A percentile compares a stretch with the other conserved stretches of the same genome.
phyloP scores from a whole-genome alignment of 139 green algal genomes.

The Coccomyxa sp. region DNA sequence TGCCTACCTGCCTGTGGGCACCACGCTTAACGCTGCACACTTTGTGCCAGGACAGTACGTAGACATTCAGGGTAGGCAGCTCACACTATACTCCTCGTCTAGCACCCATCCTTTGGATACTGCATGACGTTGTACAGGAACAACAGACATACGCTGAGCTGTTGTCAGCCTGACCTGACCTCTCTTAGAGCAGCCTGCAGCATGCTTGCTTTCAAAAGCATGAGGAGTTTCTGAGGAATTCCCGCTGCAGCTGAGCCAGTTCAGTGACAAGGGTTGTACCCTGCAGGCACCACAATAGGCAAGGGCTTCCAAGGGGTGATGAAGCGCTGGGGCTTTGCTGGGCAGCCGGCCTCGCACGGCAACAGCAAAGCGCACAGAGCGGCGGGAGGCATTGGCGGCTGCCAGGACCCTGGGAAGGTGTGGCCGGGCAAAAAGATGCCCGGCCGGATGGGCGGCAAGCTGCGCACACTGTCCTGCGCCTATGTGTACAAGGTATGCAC shows the following conservation, averaged over 20 bases:
- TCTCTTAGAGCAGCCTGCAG: no score
- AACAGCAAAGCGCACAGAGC: constrained; percentile 74
- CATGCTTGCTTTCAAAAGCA: no score
- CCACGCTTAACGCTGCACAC: constrained; percentile 69
- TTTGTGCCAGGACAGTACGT: constrained; percentile 92
- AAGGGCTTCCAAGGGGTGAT: constrained; percentile 98
- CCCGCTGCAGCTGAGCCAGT: neutral
- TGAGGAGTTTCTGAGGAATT: no score
- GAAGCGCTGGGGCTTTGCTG: constrained; percentile 90
- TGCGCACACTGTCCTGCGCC: constrained; percentile 67
- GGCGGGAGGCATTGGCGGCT: constrained; percentile 14
- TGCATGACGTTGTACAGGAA: neutral
- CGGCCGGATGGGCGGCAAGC: constrained; percentile 84
- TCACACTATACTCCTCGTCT: no score
- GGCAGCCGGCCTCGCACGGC: constrained; percentile 87
- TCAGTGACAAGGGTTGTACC: neutral
- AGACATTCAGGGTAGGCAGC: constrained; percentile 56
- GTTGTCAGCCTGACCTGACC: no score
- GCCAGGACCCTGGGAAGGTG: constrained; percentile 79
- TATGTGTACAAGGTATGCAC: constrained; percentile 66
- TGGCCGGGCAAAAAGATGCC: constrained; percentile 99
- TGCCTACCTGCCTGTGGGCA: constrained; percentile 81
- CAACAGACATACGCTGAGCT: no score
- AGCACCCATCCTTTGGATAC: neutral
- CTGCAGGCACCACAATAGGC: constrained; percentile 75